phyloP scores from a whole-genome alignment of 495 filamentous ascomycete genomes.

The Penicillium lividum region DNA sequence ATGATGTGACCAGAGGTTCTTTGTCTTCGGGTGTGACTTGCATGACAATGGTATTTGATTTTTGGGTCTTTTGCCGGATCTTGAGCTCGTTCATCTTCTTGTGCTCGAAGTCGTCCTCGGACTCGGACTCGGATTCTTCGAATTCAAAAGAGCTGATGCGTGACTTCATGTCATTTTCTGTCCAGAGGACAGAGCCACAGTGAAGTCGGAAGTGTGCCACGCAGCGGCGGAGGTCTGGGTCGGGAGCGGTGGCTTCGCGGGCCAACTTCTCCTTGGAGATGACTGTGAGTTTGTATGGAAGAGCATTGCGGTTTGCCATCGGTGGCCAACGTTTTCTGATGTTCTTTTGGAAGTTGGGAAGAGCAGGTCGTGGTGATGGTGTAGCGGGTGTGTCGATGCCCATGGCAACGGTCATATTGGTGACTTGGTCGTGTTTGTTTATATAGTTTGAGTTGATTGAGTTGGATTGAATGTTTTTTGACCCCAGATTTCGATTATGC shows the following conservation, averaged over 20 bases:
- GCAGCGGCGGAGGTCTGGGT: constrained; percentile 46
- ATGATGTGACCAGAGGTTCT: constrained; percentile 8
- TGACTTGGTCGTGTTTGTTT: background rate
- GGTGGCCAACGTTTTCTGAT: constrained; percentile 46
- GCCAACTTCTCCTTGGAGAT: constrained; percentile 45
- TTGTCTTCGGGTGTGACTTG: constrained; percentile 14
- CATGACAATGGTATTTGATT: constrained; percentile 6
- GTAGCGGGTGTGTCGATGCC: constrained; percentile 16
- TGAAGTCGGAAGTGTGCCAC: constrained; percentile 45
- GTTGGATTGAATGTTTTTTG: background rate
- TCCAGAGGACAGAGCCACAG: constrained; percentile 41
- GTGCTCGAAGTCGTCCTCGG: constrained; percentile 15
- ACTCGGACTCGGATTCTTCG: constrained; percentile 40
- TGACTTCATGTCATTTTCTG: constrained; percentile 45
- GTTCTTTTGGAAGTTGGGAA: constrained; percentile 30
- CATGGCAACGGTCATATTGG: constrained; percentile 22
- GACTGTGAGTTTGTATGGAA: constrained; percentile 45
- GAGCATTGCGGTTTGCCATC: constrained; percentile 43
- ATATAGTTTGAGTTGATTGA: background rate
- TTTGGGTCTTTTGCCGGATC: constrained; percentile 1
- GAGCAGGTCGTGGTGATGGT: constrained; percentile 21
- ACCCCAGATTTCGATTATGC: background rate
- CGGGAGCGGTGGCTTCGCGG: constrained; percentile 42
- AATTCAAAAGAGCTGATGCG: constrained; percentile 47
- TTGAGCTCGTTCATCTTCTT: background rate